A percentile compares a stretch with the other conserved stretches of the same genome.
These are phyloP conservation scores for Arachnomyces sp. DNA, from an alignment of 2,329 filamentous ascomycete species.

Conservation along the genomic window DNA sequence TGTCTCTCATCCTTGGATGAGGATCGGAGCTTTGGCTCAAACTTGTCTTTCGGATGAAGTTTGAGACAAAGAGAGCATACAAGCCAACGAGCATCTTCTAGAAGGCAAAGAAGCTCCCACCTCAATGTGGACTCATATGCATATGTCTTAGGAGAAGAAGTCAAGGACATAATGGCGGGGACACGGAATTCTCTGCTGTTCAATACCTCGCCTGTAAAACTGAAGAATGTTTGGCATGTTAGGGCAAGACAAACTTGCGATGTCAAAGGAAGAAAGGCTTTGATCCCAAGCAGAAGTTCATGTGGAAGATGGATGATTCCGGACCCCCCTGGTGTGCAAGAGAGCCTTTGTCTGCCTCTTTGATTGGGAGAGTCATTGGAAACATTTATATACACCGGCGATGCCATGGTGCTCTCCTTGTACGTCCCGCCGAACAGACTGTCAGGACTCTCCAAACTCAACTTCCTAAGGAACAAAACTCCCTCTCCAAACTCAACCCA, in stretches of 20 bases:
- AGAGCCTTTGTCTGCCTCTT: too few species aligned
- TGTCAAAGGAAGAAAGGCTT: background rate
- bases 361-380: too few species aligned
- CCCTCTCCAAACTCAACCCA: too few species aligned
- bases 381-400: too few species aligned
- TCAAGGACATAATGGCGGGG: background rate
- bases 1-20: too few species aligned
- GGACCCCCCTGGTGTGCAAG: too few species aligned
- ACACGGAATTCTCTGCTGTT: background rate
- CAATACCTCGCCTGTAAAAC: background rate
- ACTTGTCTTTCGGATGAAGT: background rate
- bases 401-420: too few species aligned
- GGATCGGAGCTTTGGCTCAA: too few species aligned
- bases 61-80: constrained; percentile 2
- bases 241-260: constrained; percentile 2
- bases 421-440: too few species aligned
- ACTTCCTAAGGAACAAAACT: too few species aligned
- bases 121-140: constrained; percentile 1
- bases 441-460: too few species aligned
- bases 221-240: constrained; percentile 1
- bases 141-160: background rate
- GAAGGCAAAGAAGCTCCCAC: constrained; percentile 1
- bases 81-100: constrained; percentile 3
- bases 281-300: constrained; percentile 2
- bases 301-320: constrained; percentile 1